Percentiles rank a stretch among this genome's conserved stretches.
Conservation (phyloP, 2,329 filamentous ascomycete genomes). For the Xylaria sp. region DNA sequence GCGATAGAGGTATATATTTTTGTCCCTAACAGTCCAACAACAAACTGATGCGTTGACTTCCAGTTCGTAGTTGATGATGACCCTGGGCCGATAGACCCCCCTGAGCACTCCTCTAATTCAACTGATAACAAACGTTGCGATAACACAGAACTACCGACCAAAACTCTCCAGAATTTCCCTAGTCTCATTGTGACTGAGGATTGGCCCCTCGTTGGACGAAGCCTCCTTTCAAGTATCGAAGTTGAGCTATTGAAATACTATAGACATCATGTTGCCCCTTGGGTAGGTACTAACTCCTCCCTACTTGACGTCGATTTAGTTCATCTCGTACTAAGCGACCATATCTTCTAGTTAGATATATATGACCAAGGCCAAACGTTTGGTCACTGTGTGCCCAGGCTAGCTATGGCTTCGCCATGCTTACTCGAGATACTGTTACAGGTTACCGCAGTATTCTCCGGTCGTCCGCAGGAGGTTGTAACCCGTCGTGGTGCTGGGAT, state of each 20-base stretch:
- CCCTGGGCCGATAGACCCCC: not conserved
- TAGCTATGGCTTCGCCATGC: slow-evolving; percentile 33
- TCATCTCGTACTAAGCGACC: not conserved
- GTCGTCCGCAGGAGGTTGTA: slow-evolving; percentile 18
- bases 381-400: slow-evolving; percentile 15
- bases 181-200: not conserved
- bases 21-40: not conserved
- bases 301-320: not conserved
- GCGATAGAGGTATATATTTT: slow-evolving; percentile 21
- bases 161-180: not conserved
- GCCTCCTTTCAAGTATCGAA: slow-evolving; percentile 31
- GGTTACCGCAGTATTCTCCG: slow-evolving; percentile 34
- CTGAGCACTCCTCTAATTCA: not conserved
- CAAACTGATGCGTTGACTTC: not conserved
- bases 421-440: slow-evolving; percentile 34
- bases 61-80: slow-evolving; percentile 20
- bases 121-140: not conserved
- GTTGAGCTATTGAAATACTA: slow-evolving; percentile 37
- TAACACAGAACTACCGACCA: not conserved
- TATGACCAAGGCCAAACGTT: slow-evolving; percentile 31
- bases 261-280: slow-evolving; percentile 31
- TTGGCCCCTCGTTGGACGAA: slow-evolving; percentile 23
- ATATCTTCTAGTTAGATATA: slow-evolving; percentile 26
- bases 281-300: slow-evolving; percentile 27
- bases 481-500: slow-evolving; percentile 29